Evolutionary conservation across 768 basidiomycete genomes (phyloP), one percentile per base, ranked within the genome.

Genomic region (Tylopilus sp.): DNA sequence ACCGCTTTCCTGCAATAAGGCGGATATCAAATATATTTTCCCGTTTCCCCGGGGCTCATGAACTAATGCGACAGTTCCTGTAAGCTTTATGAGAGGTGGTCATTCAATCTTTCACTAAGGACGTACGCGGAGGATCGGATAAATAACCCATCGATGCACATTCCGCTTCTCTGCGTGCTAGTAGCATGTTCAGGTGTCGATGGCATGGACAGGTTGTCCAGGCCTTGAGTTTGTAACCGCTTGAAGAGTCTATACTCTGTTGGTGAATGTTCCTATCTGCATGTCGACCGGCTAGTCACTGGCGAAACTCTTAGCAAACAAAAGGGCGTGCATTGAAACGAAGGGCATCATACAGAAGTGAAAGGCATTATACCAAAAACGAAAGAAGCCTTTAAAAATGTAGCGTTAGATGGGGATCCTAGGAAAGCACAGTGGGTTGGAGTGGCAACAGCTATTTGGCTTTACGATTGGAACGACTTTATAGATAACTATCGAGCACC

Each of bases 1-100:
- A n/a, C 72, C 74, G 14, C 70, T 72, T 6, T 84, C 77, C 41
- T 77, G 72, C 45, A 90, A 70, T 28, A 85, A 68, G 3, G 71
- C 60, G 17, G 78, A 63, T 8, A 91, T 61, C 78, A 92, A 78
- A 12, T 72, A 72, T 4, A 77, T 76, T 64, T 92, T 92, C 4
- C 91, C 90, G 59, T 87, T 89, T n/a, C 90, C 90, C 65, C 88
- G 86, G 6, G 90, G 90, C 6, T 91, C 90, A 56, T 91, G 85
- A 9, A 93, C 67, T 61, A 93, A 90, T 13, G 85, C 79, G 28
- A 92, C 73, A 2, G 87, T 88, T n/a, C 69, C 89, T 89, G 59
- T 38, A 36, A 48, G 34, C 31, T 41, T 17, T 46, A 43, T 63
- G 47, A 63, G 55, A 19, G 26, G 40, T 5, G 30, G 40, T 31